phyloP scores from a whole-genome alignment of 352 stramenopile genomes.

The Plasmopara muralis region DNA sequence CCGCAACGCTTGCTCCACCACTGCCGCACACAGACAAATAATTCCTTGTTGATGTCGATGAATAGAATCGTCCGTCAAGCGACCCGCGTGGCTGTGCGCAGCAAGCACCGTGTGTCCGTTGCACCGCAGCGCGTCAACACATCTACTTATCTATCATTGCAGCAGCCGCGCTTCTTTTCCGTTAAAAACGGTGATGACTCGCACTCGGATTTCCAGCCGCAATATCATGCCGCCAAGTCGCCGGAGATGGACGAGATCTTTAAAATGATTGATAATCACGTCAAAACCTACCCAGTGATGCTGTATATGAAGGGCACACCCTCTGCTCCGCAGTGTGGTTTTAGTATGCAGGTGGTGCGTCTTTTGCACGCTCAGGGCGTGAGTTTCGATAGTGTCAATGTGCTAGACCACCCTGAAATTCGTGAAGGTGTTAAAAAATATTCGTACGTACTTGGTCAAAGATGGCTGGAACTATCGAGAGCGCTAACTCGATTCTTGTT shows the following conservation, averaged over 20 bases:
- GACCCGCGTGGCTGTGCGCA: conserved; percentile 23
- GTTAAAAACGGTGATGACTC: conserved; percentile 47
- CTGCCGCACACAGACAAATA: conserved; percentile 1
- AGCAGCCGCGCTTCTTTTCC: conserved; percentile 28
- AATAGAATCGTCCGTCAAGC: conserved; percentile 30
- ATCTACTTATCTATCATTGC: background rate
- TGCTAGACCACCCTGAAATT: conserved; percentile 97
- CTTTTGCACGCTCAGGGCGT: conserved; percentile 90
- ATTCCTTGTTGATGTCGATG: conserved; percentile 22
- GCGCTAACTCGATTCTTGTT: conserved; percentile 8
- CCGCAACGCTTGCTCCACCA: background rate
- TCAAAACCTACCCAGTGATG: conserved; percentile 93
- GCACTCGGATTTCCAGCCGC: conserved; percentile 87
- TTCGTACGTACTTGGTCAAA: conserved; percentile 62
- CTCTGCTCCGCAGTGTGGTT: conserved; percentile 94
- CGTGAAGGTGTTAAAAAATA: conserved; percentile 98
- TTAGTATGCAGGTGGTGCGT: conserved; percentile 94
- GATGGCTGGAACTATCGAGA: background rate
- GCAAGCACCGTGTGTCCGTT: conserved; percentile 13
- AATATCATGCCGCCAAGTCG: conserved; percentile 82
- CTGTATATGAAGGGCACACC: conserved; percentile 99
- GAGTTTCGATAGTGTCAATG: conserved; percentile 98
- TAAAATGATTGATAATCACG: conserved; percentile 87
- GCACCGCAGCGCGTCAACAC: conserved; percentile 1
- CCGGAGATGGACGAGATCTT: conserved; percentile 84